A percentile compares a stretch with the other conserved stretches of the same genome.
phyloP scores from a whole-genome alignment of 306 rosid species.

The Macrotyloma uniflorum region DNA sequence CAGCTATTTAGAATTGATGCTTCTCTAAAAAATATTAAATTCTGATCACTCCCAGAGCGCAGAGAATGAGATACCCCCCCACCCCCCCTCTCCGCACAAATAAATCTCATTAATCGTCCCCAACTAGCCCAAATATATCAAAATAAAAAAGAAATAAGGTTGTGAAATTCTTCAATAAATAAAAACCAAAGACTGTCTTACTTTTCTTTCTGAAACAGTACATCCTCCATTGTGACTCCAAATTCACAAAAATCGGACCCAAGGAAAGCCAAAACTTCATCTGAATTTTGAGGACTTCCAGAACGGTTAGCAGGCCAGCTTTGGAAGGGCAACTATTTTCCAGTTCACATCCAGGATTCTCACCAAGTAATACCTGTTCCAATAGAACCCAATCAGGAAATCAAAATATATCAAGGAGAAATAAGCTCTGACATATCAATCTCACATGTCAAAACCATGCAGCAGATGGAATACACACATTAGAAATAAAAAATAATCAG shows the following conservation, averaged over 20 bases:
- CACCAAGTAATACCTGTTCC: constrained; percentile 80
- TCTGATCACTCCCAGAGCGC: background rate
- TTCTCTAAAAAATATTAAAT: background rate
- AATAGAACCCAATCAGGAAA: constrained; percentile 35
- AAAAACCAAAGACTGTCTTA: constrained; percentile 52
- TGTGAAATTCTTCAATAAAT: constrained; percentile 18
- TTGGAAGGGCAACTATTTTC: constrained; percentile 62
- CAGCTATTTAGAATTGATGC: constrained; percentile 24
- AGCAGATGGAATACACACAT: constrained; percentile 17
- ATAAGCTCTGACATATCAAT: constrained; percentile 13
- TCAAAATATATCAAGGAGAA: constrained; percentile 7
- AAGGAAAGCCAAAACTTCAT: constrained; percentile 78
- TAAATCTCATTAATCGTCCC: background rate
- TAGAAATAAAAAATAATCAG: constrained; percentile 13
- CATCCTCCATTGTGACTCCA: constrained; percentile 62
- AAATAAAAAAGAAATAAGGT: constrained; percentile 1
- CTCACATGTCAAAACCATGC: background rate
- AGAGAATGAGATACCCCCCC: background rate
- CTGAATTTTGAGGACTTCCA: constrained; percentile 83
- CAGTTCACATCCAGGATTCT: constrained; percentile 56
- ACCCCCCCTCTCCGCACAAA: background rate
- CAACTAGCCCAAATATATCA: constrained; percentile 6
- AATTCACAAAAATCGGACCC: constrained; percentile 53
- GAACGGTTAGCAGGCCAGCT: constrained; percentile 70
- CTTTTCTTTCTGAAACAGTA: constrained; percentile 51